A percentile compares a stretch with the other conserved stretches of the same genome.
Conservation (phyloP, 2,329 filamentous ascomycete species). For the Phyllosticta capitalensis region DNA sequence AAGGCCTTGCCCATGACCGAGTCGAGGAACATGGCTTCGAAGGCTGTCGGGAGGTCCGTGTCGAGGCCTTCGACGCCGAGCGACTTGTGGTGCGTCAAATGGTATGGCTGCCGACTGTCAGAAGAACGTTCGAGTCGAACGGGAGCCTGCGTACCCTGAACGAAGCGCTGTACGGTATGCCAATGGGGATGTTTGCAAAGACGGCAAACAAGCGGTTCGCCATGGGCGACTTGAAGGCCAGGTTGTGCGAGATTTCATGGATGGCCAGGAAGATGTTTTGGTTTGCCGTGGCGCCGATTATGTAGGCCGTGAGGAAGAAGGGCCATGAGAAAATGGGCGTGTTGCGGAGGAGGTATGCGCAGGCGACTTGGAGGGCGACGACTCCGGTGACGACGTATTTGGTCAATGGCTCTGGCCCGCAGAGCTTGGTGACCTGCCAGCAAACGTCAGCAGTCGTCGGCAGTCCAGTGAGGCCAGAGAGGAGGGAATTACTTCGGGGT, state of each 20-base stretch:
- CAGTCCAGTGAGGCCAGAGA: background rate
- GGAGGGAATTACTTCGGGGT: conserved; percentile 65
- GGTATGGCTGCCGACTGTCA: conserved; percentile 62
- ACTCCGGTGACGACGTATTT: conserved; percentile 85
- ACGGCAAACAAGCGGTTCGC: conserved; percentile 83
- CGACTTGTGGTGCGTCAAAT: conserved; percentile 97
- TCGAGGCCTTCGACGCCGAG: conserved; percentile 93
- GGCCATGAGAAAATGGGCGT: conserved; percentile 72
- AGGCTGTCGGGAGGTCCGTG: conserved; percentile 83
- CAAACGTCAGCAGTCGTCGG: conserved; percentile 10
- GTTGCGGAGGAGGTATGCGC: conserved; percentile 67
- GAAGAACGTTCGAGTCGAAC: conserved; percentile 7
- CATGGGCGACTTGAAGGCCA: conserved; percentile 74
- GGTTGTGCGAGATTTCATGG: conserved; percentile 96
- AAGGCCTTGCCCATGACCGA: conserved; percentile 94
- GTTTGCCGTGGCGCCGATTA: conserved; percentile 89
- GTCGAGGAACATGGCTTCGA: conserved; percentile 89
- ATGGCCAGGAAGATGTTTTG: conserved; percentile 98
- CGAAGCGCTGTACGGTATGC: conserved; percentile 88
- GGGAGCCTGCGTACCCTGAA: conserved; percentile 59
- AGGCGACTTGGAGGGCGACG: conserved; percentile 68
- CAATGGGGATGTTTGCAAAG: conserved; percentile 91
- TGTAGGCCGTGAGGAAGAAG: conserved; percentile 80
- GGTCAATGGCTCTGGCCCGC: conserved; percentile 88
- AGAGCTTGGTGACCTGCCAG: conserved; percentile 81